Percentiles rank a stretch among this genome's conserved stretches.
Evolutionary conservation across 31 red algal species (phyloP).

Genomic region (Porphyra umbilicalis): DNA sequence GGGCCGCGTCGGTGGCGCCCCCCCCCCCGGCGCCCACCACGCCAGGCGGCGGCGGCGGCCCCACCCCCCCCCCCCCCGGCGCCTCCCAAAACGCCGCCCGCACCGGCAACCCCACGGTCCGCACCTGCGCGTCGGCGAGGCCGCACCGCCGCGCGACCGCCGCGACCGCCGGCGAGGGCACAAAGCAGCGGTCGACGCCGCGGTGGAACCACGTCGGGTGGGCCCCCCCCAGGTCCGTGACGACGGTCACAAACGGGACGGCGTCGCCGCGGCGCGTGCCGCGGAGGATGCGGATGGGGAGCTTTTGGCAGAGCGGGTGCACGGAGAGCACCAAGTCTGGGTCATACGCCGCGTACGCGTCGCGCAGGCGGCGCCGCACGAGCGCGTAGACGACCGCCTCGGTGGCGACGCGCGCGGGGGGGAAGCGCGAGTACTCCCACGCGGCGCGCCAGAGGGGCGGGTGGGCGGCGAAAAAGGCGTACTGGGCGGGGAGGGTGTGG

Average conservation of each 20-base stretch:
- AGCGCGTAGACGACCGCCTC: conserved; percentile 68
- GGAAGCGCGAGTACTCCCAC: conserved; percentile 68
- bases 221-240: conserved; percentile 94
- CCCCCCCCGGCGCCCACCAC: no score
- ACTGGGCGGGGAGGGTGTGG: conserved; percentile 63
- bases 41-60: no score
- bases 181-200: conserved; percentile 63
- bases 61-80: conserved; percentile 6
- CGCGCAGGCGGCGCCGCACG: conserved; percentile 43
- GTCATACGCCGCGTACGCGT: conserved; percentile 32
- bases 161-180: conserved; percentile 42
- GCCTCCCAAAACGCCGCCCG: conserved; percentile 65
- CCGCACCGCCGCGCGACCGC: conserved; percentile 36
- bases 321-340: conserved; percentile 92
- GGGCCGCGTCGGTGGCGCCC: no score
- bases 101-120: conserved; percentile 70
- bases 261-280: conserved; percentile 1
- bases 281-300: conserved; percentile 51
- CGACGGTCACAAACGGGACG: conserved; percentile 84
- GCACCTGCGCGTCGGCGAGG: conserved; percentile 19
- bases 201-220: conserved; percentile 94
- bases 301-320: conserved; percentile 88
- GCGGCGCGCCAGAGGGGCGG: conserved; percentile 80
- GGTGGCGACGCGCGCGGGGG: conserved; percentile 46
- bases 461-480: conserved; percentile 70